Evolutionary conservation across 257 asterid genomes (phyloP), one percentile per base, ranked within the genome.

Genomic region (Solanum ossicruentum): DNA sequence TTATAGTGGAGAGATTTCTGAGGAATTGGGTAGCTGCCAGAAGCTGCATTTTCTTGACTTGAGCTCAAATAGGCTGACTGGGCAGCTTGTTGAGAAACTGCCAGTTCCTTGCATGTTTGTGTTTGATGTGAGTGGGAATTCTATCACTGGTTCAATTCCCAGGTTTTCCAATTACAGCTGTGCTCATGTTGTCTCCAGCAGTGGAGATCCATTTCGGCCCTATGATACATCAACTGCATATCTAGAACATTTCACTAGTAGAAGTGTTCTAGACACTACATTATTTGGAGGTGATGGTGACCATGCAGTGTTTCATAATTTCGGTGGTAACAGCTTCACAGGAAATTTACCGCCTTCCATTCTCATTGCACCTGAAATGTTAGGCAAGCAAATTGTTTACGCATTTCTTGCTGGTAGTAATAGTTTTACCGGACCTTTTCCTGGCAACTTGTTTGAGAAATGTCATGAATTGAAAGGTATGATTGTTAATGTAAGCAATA

Each of bases 81-180:
- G 99, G 28, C 91, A 83, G 87, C 91, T 96, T 84, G 86, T 80
- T 41, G 91, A 88, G 60, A 87, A 85, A 77, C 90, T 96, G 82
- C 94, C 92, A 60, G 98, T 96, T 75, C 99, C 97, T 67, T 96
- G 98, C 88, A 93, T 95, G 98, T 84, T 83, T 86, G 86, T 93
- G 84, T 96, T 96, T 60, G 97, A 96, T 87, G 88, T 95, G 82
- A 95, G 97, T 52, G 93, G 88, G 70, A 96, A 96, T 90, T 12
- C 0, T 86, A 82, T 96, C 39, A 91, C 98, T 0, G 99, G 99
- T 32, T 71, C 95, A 5, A 90, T 96, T 56, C 99, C 99, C 18
- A 90, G 81, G 86, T 95, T 96, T 71, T 84, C 66, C 28, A 73
- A 83, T 60, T 81, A 80, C 72, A 83, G 87, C 41, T 95, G 98